Evolutionary conservation across 1,139 yeast species (phyloP).

Genomic region (Zygosaccharomyces pseudobailii): DNA sequence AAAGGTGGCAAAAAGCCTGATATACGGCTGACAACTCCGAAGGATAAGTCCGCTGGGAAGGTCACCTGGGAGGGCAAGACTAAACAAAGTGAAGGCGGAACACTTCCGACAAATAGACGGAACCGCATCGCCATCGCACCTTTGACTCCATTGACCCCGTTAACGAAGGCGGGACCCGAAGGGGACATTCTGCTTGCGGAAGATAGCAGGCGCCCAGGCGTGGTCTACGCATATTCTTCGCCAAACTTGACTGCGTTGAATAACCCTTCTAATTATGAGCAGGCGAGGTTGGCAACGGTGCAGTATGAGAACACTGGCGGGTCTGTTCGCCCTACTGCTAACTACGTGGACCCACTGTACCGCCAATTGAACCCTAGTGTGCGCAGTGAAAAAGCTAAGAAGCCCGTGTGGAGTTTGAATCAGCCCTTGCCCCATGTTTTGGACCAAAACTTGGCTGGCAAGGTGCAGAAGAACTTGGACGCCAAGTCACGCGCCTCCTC

Average conservation of each 20-base stretch:
- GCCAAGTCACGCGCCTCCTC: slow-evolving; percentile 14
- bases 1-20: neutral
- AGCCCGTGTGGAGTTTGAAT: slow-evolving; percentile 19
- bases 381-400: slow-evolving; percentile 5
- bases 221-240: slow-evolving; percentile 14
- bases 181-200: neutral
- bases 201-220: slow-evolving; percentile 1
- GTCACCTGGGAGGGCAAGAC: neutral
- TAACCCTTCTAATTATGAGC: slow-evolving; percentile 7
- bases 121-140: neutral
- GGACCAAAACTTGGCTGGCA: slow-evolving; percentile 12
- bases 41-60: neutral
- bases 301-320: neutral
- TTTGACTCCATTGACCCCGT: neutral
- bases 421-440: slow-evolving; percentile 18
- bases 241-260: slow-evolving; percentile 14
- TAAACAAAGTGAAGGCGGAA: neutral
- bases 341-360: slow-evolving; percentile 15
- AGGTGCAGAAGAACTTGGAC: slow-evolving; percentile 13
- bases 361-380: slow-evolving; percentile 9
- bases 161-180: neutral
- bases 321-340: neutral
- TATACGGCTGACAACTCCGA: neutral
- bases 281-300: slow-evolving; percentile 7
- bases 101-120: no score